Evolutionary conservation across 169 alveolate species (phyloP).

Genomic region (Plasmodium coatneyi): DNA sequence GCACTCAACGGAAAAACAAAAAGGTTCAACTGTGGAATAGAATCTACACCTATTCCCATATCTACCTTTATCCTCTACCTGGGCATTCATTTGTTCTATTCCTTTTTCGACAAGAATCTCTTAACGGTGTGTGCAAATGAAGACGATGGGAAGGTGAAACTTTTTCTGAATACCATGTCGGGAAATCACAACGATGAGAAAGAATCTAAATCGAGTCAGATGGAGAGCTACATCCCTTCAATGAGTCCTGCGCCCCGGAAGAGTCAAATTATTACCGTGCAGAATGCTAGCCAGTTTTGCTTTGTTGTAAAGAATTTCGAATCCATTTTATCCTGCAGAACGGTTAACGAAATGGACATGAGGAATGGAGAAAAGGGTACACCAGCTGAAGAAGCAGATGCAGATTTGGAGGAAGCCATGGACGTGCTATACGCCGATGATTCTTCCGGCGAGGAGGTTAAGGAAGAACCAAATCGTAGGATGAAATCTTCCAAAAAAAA

Average conservation of each 20-base stretch:
- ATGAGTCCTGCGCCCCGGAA: not conserved
- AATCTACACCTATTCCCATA: constrained; percentile 62
- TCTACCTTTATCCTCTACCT: constrained; percentile 49
- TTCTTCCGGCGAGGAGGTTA: not conserved
- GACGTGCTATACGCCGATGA: not conserved
- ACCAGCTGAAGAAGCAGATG: not conserved
- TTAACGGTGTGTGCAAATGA: not conserved
- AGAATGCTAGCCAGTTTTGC: constrained; percentile 61
- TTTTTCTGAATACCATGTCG: constrained; percentile 17
- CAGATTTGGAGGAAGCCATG: not conserved
- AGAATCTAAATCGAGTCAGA: not conserved
- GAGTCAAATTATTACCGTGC: constrained; percentile 31
- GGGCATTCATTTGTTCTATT: constrained; percentile 63
- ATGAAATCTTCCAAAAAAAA: not conserved
- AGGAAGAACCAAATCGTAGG: not conserved
- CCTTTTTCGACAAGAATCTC: constrained; percentile 45
- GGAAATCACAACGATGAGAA: not conserved
- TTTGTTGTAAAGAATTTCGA: constrained; percentile 45
- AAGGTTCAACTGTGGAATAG: constrained; percentile 15
- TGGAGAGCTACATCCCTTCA: not conserved
- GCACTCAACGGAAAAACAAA: constrained; percentile 36
- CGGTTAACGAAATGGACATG: constrained; percentile 17
- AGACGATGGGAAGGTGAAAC: not conserved
- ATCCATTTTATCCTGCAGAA: constrained; percentile 22
- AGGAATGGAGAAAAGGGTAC: not conserved